Conservation (phyloP, 441 rosid genomes). For the Gossypium davidsonii region DNA sequence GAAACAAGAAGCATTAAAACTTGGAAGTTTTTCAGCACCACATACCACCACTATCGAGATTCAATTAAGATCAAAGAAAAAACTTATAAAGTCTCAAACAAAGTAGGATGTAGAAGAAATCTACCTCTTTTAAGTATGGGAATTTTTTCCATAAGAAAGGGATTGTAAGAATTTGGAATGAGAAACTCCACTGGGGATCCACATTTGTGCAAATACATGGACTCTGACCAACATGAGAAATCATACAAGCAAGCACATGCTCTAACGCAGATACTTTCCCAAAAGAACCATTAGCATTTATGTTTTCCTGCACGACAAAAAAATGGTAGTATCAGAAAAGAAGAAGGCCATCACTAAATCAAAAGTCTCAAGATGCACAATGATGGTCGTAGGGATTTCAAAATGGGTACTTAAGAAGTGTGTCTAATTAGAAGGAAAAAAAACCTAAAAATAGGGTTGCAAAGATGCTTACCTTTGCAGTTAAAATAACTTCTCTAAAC, state of each 20-base stretch:
- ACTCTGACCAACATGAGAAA: slow-evolving; percentile 60
- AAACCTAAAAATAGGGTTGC: background rate
- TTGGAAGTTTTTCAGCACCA: slow-evolving; percentile 7
- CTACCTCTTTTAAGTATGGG: slow-evolving; percentile 78
- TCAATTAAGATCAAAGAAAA: slow-evolving; percentile 10
- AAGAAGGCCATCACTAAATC: background rate
- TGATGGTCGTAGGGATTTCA: background rate
- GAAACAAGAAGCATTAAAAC: background rate
- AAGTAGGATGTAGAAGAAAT: slow-evolving; percentile 8
- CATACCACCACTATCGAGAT: slow-evolving; percentile 3
- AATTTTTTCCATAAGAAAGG: slow-evolving; percentile 81
- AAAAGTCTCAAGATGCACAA: background rate
- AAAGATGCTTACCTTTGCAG: slow-evolving; percentile 46
- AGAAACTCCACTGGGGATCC: slow-evolving; percentile 69
- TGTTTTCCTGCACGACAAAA: slow-evolving; percentile 53
- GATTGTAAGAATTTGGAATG: slow-evolving; percentile 77
- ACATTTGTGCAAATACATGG: slow-evolving; percentile 61
- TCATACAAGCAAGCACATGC: slow-evolving; percentile 43
- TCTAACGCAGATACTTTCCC: slow-evolving; percentile 56
- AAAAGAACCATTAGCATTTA: slow-evolving; percentile 18
- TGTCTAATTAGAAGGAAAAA: background rate
- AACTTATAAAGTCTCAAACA: slow-evolving; percentile 5
- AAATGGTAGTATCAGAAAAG: slow-evolving; percentile 4
- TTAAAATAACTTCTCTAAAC: slow-evolving; percentile 60
- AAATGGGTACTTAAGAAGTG: background rate